Conservation (phyloP, 2,329 filamentous ascomycete genomes). For the Aureobasidium zeae region DNA sequence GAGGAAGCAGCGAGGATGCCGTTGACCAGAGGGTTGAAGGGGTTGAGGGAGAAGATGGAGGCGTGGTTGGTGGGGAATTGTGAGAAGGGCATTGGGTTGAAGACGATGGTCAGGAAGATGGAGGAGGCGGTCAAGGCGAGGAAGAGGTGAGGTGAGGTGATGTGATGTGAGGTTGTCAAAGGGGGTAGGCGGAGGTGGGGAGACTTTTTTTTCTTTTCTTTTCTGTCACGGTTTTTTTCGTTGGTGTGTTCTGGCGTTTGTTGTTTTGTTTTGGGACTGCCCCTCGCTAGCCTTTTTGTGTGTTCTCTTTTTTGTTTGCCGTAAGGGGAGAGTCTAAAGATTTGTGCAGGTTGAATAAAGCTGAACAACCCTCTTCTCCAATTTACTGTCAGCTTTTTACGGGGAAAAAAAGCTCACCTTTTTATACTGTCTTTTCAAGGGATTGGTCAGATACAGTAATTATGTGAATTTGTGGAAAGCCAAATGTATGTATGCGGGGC, state of each 20-base stretch:
- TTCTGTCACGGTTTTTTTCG: neutral
- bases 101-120: conserved; percentile 50
- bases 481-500: no score
- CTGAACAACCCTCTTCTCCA: no score
- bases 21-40: conserved; percentile 58
- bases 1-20: conserved; percentile 65
- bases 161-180: no score
- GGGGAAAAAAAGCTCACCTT: no score
- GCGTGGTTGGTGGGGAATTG: conserved; percentile 69
- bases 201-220: neutral
- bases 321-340: no score
- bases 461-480: no score
- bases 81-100: conserved; percentile 61
- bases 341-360: neutral
- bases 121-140: conserved; percentile 55
- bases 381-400: no score
- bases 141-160: conserved; percentile 20
- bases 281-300: neutral
- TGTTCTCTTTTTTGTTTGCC: no score
- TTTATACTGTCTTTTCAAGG: no score
- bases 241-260: neutral
- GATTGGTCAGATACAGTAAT: no score
- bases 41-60: conserved; percentile 71
- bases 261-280: neutral
- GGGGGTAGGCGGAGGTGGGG: no score